A percentile compares a stretch with the other conserved stretches of the same genome.
Conservation (phyloP, 139 green algal species). For the Haematococcus lacustris region DNA sequence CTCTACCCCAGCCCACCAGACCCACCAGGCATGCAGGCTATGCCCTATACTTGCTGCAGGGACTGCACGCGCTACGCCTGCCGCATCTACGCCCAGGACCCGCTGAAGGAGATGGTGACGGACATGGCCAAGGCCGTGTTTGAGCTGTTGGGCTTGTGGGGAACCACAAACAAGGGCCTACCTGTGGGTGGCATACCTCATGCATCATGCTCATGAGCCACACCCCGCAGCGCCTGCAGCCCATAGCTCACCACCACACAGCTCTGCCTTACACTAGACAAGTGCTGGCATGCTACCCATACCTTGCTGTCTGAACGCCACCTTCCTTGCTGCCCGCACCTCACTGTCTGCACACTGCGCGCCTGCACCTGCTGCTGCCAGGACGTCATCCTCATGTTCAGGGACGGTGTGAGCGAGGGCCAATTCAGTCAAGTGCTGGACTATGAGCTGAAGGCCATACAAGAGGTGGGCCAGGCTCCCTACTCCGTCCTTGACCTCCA, state of each 20-base stretch:
- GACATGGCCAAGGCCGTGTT: neutral
- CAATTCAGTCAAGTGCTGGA: conserved; percentile 72
- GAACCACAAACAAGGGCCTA: neutral
- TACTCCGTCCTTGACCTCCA: neutral
- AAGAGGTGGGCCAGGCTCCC: conserved; percentile 6
- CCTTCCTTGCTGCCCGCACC: neutral
- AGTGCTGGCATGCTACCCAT: too few relatives aligned
- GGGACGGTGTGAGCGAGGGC: conserved; percentile 75
- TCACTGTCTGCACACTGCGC: neutral
- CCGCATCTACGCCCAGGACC: neutral
- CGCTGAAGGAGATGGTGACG: neutral
- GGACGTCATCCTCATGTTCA: conserved; percentile 32
- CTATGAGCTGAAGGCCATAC: conserved; percentile 39
- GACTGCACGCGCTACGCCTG: neutral
- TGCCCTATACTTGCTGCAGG: neutral
- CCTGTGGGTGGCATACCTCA: neutral
- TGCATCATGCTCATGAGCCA: neutral
- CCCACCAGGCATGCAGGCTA: too few relatives aligned
- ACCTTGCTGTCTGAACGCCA: too few relatives aligned
- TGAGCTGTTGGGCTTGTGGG: neutral
- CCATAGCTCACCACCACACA: neutral
- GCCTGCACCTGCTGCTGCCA: neutral
- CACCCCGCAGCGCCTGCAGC: too few relatives aligned
- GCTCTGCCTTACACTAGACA: too few relatives aligned
- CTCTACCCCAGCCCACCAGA: too few relatives aligned